A percentile compares a stretch with the other conserved stretches of the same genome.
Conservation (phyloP, 164 flowering plant species). For the Aristolochia californica region DNA sequence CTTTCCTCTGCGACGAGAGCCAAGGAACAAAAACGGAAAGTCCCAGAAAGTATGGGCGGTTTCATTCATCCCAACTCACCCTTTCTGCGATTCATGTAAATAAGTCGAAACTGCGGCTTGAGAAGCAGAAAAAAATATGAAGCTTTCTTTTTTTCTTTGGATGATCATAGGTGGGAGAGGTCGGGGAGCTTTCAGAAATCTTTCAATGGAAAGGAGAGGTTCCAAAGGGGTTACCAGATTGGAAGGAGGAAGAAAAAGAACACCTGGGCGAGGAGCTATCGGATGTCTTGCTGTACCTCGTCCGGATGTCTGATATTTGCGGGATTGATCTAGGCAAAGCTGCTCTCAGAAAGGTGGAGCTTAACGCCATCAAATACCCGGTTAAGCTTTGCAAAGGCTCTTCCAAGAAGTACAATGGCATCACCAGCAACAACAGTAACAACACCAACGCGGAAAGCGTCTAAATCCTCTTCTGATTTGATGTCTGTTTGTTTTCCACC, state of each 20-base stretch:
- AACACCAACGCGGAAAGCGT: not conserved
- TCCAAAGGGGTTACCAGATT: slow-evolving; percentile 35
- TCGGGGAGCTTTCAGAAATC: slow-evolving; percentile 39
- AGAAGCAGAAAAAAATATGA: no score
- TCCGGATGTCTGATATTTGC: slow-evolving; percentile 42
- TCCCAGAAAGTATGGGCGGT: no score
- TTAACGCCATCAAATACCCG: slow-evolving; percentile 37
- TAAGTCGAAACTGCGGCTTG: not conserved
- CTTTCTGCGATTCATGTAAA: not conserved
- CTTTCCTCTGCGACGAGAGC: no score
- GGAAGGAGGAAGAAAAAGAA: slow-evolving; percentile 32
- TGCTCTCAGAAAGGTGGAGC: slow-evolving; percentile 32
- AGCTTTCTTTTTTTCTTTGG: not conserved
- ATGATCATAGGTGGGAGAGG: slow-evolving; percentile 31
- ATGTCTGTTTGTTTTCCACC: not conserved
- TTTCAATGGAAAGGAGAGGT: slow-evolving; percentile 53
- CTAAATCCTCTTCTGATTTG: slow-evolving; percentile 1
- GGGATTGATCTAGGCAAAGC: slow-evolving; percentile 50
- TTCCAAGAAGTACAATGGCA: slow-evolving; percentile 2
- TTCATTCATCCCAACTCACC: no score
- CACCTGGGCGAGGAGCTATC: slow-evolving; percentile 49
- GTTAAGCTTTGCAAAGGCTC: slow-evolving; percentile 16
- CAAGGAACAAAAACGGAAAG: no score
- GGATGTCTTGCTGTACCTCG: slow-evolving; percentile 42
- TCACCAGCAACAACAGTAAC: not conserved